These are phyloP conservation scores for Secale cereale DNA, from an alignment of 176 grass and related monocot genomes.

Conservation along the genomic window DNA sequence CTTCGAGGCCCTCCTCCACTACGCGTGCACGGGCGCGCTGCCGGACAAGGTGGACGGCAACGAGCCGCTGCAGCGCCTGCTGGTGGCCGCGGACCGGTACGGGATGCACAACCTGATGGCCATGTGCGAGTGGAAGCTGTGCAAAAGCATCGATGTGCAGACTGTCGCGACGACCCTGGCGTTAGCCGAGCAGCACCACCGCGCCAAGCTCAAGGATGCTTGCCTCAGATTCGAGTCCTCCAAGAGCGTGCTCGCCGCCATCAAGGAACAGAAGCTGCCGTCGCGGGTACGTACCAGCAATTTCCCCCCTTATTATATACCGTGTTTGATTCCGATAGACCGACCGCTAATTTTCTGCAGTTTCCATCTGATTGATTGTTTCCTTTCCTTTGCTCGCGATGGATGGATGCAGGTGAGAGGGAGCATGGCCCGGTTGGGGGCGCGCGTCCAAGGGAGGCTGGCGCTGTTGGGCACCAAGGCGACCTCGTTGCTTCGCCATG, in stretches of 20 bases:
- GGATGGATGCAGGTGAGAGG: neutral
- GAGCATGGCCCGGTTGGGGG: neutral
- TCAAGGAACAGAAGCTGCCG: no score
- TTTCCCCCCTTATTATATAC: no score
- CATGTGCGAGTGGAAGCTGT: neutral
- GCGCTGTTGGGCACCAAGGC: neutral
- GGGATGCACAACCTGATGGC: neutral
- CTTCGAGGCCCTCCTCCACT: conserved; percentile 18
- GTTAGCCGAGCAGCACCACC: neutral
- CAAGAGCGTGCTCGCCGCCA: neutral
- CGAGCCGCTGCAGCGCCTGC: neutral
- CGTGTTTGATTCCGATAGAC: no score
- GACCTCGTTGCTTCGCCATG: neutral
- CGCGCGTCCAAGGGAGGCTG: no score
- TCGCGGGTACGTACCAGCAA: no score
- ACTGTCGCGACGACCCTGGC: neutral
- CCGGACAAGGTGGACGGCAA: neutral
- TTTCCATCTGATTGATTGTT: neutral
- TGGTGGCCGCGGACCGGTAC: conserved; percentile 7
- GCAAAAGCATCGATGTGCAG: neutral
- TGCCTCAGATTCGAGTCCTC: neutral
- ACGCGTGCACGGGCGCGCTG: neutral
- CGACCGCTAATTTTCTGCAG: no score
- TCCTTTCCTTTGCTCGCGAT: neutral
- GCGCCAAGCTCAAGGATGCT: neutral